Conservation (phyloP, 2,329 filamentous ascomycete genomes). For the Aspergillus candidus region DNA sequence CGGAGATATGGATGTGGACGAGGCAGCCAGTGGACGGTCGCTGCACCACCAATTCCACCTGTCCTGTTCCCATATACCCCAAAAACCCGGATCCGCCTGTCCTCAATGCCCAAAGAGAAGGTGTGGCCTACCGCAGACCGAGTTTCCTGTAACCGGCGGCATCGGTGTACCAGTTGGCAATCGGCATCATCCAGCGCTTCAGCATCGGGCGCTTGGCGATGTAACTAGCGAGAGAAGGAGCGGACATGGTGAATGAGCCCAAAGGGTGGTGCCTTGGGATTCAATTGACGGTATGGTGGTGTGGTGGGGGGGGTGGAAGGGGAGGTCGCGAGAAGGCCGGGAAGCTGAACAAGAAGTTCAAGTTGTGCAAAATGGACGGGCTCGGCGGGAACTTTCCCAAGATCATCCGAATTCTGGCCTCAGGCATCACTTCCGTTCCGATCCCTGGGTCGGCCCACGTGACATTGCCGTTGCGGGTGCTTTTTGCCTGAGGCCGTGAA, state of each 20-base stretch:
- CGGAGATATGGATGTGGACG: constrained; percentile 4
- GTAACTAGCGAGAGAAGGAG: constrained; percentile 66
- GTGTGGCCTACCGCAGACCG: constrained; percentile 67
- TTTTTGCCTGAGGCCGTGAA: constrained; percentile 13
- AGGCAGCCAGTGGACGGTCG: background rate
- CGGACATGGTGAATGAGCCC: constrained; percentile 55
- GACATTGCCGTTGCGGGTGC: background rate
- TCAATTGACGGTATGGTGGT: constrained; percentile 26
- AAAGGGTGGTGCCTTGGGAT: constrained; percentile 10
- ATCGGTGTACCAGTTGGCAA: constrained; percentile 83
- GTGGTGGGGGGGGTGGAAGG: constrained; percentile 22
- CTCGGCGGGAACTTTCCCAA: constrained; percentile 25
- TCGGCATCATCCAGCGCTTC: constrained; percentile 66
- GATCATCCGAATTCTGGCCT: constrained; percentile 21
- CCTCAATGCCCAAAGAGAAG: constrained; percentile 10
- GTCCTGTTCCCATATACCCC: background rate
- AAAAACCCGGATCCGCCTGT: constrained; percentile 7
- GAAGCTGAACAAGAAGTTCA: constrained; percentile 31
- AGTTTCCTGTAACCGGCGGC: constrained; percentile 89
- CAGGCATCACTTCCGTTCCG: constrained; percentile 7
- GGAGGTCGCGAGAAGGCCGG: constrained; percentile 18
- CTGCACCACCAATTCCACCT: background rate
- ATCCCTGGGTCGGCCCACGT: no score
- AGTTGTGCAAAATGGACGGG: constrained; percentile 36
- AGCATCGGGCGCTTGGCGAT: constrained; percentile 84